Conservation (phyloP, 345 rosid genomes). For the Sonneratia caseolaris region DNA sequence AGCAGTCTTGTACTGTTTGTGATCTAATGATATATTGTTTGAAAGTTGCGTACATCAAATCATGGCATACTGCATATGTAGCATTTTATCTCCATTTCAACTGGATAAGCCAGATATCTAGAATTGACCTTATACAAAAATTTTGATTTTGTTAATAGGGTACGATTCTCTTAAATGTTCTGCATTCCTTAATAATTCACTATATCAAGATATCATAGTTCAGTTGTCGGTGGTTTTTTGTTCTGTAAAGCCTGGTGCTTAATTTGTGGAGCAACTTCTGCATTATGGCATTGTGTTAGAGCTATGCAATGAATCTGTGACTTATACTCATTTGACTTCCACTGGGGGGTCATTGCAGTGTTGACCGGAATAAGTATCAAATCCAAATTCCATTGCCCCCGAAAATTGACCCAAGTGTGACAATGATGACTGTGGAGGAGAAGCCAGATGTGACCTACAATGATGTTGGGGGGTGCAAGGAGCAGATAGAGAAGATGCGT, state of each 20-base stretch:
- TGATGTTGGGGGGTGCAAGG: slow-evolving; percentile 97
- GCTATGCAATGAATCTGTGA: neutral
- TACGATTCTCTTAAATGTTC: too few relatives aligned
- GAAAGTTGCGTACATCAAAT: neutral
- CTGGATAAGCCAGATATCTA: neutral
- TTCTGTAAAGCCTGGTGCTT: too few relatives aligned
- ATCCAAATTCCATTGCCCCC: slow-evolving; percentile 98
- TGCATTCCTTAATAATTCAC: too few relatives aligned
- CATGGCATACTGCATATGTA: neutral
- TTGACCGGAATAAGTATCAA: slow-evolving; percentile 92
- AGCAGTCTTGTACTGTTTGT: neutral
- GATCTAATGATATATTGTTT: neutral
- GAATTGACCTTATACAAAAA: neutral
- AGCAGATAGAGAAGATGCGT: slow-evolving; percentile 94
- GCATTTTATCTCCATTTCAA: neutral
- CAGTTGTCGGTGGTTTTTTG: too few relatives aligned
- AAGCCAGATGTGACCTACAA: slow-evolving; percentile 96
- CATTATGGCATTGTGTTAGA: neutral
- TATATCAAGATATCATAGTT: too few relatives aligned
- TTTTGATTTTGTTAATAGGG: neutral
- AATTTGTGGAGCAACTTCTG: neutral
- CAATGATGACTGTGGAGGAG: slow-evolving; percentile 99
- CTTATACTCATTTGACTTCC: neutral
- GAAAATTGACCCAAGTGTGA: slow-evolving; percentile 97
- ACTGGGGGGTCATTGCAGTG: slow-evolving; percentile 37